Base-by-base conservation (phyloP, 192 early-diverging fungal species). In the Phycomyces blakesleeanus region DNA sequence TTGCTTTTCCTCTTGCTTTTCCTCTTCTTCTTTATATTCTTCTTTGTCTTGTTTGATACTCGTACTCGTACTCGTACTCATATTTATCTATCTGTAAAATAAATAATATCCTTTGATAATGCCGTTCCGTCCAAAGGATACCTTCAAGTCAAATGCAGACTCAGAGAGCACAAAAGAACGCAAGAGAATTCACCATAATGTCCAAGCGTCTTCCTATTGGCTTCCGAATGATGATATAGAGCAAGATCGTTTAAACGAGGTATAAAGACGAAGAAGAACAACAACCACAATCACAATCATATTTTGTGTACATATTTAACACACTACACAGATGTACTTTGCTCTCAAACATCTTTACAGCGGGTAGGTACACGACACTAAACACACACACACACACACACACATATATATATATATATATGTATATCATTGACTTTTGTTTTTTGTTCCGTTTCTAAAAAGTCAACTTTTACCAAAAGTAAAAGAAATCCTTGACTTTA, bases 181-280 rank as follows among this genome's bases (percentile, higher is more conserved):
- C 2, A 34, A 52, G 71, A 62, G 58, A 57, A 44, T 72, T n/a
- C n/a, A 55, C 24, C 71, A 72, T 22, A 66, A 57, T 51, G 53
- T 49, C 49, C 56, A 72, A 3, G 64, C 55, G 47, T 44, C 61
- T 15, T 41, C 40, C 34, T 73, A 73, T 68, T 57, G 61, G 41
- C 42, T 73, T 38, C 60, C 71, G 24, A 68, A 64, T 37, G 71
- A 73, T 49, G 66, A 68, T 18, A 51, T 49, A 18, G 71, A 73
- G 27, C 29, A 58, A 7, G 71, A 73, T 51, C 55, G 71, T 34
- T 63, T 68, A 20, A 38, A 63, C 52, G 68, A 62, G 55, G 68
- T 63, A 63, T 16, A 57, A 52, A 51, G 58, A 27, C 55, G n/a
- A n/a, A n/a, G 40, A 25, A 44, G 14, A 15, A 38, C 55, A 24